These are phyloP conservation scores for Nemania sp. DNA, from an alignment of 2,329 filamentous ascomycete species.

Conservation along the genomic window DNA sequence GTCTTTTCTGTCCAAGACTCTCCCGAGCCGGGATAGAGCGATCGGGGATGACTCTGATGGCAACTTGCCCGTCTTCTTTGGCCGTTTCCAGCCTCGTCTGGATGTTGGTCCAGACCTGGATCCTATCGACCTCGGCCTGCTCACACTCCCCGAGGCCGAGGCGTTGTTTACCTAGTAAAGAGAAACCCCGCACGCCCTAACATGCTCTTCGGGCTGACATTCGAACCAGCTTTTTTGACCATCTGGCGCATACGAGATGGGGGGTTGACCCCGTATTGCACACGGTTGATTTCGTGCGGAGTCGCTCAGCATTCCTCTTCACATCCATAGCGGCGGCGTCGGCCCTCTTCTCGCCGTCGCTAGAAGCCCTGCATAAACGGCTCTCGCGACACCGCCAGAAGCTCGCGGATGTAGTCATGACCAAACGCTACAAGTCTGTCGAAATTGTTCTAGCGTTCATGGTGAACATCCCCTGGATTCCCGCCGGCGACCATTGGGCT, in stretches of 20 bases:
- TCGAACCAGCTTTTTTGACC: conserved; percentile 64
- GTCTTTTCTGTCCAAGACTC: conserved; percentile 29
- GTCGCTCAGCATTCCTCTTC: conserved; percentile 71
- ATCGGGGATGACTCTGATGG: conserved; percentile 49
- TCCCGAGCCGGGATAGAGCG: conserved; percentile 38
- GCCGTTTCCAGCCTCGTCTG: conserved; percentile 64
- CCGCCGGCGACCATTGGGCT: conserved; percentile 67
- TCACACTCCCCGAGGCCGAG: conserved; percentile 67
- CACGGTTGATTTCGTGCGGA: conserved; percentile 66
- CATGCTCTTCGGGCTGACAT: conserved; percentile 9
- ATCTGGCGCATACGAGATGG: conserved; percentile 74
- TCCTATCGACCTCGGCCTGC: conserved; percentile 70
- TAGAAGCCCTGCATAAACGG: conserved; percentile 66
- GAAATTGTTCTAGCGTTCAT: conserved; percentile 77
- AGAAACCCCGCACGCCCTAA: background rate
- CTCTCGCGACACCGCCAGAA: conserved; percentile 66
- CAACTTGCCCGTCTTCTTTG: conserved; percentile 68
- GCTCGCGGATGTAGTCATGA: conserved; percentile 65
- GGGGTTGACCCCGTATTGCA: conserved; percentile 71
- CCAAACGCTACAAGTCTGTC: conserved; percentile 67
- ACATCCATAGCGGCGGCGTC: conserved; percentile 73
- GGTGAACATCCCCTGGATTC: conserved; percentile 78
- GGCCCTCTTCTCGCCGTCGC: conserved; percentile 67
- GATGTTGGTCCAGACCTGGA: conserved; percentile 69
- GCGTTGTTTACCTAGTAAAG: conserved; percentile 65